Evolutionary conservation across 2,329 filamentous ascomycete genomes (phyloP).

Genomic region (Botrytis elliptica): DNA sequence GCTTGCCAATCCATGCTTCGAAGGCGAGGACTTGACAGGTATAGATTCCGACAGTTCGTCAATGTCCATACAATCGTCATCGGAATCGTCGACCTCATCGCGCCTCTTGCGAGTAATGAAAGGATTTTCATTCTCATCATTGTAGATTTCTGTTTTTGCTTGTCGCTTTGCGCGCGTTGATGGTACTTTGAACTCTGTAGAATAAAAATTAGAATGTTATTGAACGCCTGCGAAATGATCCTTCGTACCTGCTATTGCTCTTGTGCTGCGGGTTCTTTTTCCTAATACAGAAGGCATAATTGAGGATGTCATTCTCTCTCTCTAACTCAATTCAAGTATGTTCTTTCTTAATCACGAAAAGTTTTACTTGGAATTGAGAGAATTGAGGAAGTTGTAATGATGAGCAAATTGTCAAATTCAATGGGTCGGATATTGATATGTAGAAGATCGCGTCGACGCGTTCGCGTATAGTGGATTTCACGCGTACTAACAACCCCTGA

Average conservation of each 20-base stretch:
- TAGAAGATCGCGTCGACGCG: slow-evolving; percentile 8
- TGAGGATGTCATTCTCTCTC: neutral
- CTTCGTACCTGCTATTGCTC: slow-evolving; percentile 41
- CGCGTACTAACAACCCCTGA: slow-evolving; percentile 9
- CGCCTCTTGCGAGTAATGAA: slow-evolving; percentile 43
- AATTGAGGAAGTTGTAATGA: slow-evolving; percentile 15
- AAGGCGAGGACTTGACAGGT: slow-evolving; percentile 40
- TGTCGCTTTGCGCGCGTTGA: slow-evolving; percentile 47
- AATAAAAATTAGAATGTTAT: slow-evolving; percentile 23
- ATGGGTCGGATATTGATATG: slow-evolving; percentile 1
- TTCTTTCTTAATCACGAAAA: slow-evolving; percentile 23
- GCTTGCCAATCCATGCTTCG: slow-evolving; percentile 48
- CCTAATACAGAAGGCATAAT: slow-evolving; percentile 45
- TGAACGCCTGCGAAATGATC: slow-evolving; percentile 19
- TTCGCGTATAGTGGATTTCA: slow-evolving; percentile 16
- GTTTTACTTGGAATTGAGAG: slow-evolving; percentile 10
- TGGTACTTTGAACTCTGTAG: slow-evolving; percentile 30
- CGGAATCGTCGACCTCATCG: slow-evolving; percentile 35
- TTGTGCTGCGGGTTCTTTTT: slow-evolving; percentile 47
- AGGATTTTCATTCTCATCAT: slow-evolving; percentile 68
- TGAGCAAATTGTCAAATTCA: neutral
- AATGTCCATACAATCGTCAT: slow-evolving; percentile 47
- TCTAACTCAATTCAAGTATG: slow-evolving; percentile 15
- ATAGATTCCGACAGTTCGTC: slow-evolving; percentile 39
- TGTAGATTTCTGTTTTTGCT: slow-evolving; percentile 45